A percentile compares a stretch with the other conserved stretches of the same genome.
Evolutionary conservation across 768 basidiomycete genomes (phyloP).

Genomic region (Albatrellus ellisii): DNA sequence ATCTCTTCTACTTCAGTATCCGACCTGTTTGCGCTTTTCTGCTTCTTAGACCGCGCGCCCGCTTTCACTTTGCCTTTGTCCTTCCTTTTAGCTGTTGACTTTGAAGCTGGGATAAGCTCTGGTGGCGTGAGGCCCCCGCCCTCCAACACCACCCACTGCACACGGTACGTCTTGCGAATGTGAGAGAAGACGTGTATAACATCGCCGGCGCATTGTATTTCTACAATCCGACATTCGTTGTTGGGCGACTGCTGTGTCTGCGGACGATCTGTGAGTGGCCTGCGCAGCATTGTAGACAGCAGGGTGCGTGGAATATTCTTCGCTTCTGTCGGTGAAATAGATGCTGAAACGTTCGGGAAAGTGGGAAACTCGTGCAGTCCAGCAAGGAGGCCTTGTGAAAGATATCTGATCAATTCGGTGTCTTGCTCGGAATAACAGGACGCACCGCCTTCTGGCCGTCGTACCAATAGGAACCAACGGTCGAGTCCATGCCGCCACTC

Average conservation of each 20-base stretch:
- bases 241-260: conserved; percentile 3
- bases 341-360: conserved; percentile 34
- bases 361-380: conserved; percentile 86
- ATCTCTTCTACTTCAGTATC: conserved; percentile 5
- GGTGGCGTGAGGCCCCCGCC: conserved; percentile 41
- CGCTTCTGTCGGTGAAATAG: conserved; percentile 23
- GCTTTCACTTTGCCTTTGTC: conserved; percentile 4
- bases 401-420: conserved; percentile 1
- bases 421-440: neutral
- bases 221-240: conserved; percentile 23
- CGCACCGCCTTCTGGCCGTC: conserved; percentile 74
- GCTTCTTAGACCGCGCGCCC: conserved; percentile 7
- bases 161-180: conserved; percentile 74
- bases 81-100: conserved; percentile 7
- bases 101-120: conserved; percentile 3
- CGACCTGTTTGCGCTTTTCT: conserved; percentile 2
- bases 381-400: conserved; percentile 64
- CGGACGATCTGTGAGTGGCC: neutral
- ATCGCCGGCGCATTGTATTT: conserved; percentile 41
- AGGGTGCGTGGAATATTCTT: conserved; percentile 23
- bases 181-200: conserved; percentile 84
- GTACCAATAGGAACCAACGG: conserved; percentile 63
- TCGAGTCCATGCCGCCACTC: conserved; percentile 49
- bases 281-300: conserved; percentile 26
- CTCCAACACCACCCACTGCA: conserved; percentile 56